These are phyloP conservation scores for Auxenochlorella pyrenoidosa DNA, from an alignment of 139 green algal species.

Conservation along the genomic window DNA sequence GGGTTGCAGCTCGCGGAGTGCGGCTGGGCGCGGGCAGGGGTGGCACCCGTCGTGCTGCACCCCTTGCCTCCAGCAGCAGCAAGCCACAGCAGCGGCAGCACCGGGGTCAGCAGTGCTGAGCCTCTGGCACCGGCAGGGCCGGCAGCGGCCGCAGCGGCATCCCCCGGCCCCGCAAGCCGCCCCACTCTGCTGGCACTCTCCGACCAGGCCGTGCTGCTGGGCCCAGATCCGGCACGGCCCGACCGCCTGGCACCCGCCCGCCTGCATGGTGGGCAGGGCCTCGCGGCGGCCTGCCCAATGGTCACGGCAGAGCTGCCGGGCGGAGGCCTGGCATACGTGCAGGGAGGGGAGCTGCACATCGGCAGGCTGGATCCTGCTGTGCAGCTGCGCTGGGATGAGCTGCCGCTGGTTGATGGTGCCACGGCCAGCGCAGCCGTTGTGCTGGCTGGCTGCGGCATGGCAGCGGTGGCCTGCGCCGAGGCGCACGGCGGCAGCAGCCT, in stretches of 20 bases:
- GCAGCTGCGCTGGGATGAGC: conserved; percentile 7
- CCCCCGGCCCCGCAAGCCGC: background rate
- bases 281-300: conserved; percentile 1
- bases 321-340: conserved; percentile 19
- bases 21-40: conserved; percentile 13
- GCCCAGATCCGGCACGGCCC: background rate
- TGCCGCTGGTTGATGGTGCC: background rate
- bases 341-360: conserved; percentile 11
- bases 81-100: background rate
- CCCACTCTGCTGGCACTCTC: conserved; percentile 7
- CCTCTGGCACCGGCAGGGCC: background rate
- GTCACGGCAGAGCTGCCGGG: background rate
- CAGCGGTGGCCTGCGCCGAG: conserved; percentile 22
- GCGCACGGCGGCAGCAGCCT: conserved; percentile 17
- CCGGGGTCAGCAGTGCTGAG: no score
- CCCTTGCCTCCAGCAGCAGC: background rate
- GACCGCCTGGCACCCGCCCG: background rate
- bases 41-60: conserved; percentile 21
- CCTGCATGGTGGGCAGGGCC: conserved; percentile 21
- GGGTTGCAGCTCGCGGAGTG: background rate
- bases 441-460: background rate
- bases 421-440: background rate
- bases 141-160: background rate
- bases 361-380: background rate
- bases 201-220: conserved; percentile 29